Percentiles rank a stretch among this genome's conserved stretches.
Conservation (phyloP, 495 filamentous ascomycete species). For the Sphaerosporella brunnea region DNA sequence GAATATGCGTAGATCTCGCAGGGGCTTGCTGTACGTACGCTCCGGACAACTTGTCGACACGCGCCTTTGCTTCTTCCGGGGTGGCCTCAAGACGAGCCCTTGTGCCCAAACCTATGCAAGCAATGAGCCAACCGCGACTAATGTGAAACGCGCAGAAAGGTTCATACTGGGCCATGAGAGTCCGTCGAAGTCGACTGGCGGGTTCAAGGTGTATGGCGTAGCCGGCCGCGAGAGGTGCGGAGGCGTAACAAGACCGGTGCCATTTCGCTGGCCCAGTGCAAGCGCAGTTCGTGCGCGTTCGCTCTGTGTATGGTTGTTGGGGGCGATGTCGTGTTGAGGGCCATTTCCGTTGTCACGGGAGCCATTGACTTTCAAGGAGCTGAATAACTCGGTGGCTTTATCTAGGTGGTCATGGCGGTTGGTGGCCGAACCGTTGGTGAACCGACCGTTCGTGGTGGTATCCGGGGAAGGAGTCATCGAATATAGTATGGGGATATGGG, state of each 20-base stretch:
- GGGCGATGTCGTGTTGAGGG: slow-evolving; percentile 19
- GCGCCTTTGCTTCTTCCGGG: slow-evolving; percentile 48
- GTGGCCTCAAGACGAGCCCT: slow-evolving; percentile 63
- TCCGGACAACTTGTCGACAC: slow-evolving; percentile 60
- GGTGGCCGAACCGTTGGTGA: too few relatives aligned
- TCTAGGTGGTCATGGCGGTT: too few relatives aligned
- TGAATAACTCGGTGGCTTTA: slow-evolving; percentile 17
- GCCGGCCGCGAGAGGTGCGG: slow-evolving; percentile 15
- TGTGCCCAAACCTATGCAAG: slow-evolving; percentile 48
- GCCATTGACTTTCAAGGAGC: slow-evolving; percentile 10
- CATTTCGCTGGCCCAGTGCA: slow-evolving; percentile 9
- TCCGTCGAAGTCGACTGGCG: slow-evolving; percentile 59
- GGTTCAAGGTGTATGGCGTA: slow-evolving; percentile 29
- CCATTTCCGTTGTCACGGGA: slow-evolving; percentile 5
- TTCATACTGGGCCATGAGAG: slow-evolving; percentile 49
- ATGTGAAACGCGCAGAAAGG: slow-evolving; percentile 1
- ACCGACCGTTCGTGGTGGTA: too few relatives aligned
- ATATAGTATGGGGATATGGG: too few relatives aligned
- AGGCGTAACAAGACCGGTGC: slow-evolving; percentile 7
- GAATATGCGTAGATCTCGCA: too few relatives aligned
- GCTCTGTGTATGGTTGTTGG: slow-evolving; percentile 9
- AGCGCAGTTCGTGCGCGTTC: slow-evolving; percentile 10
- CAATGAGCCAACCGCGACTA: not conserved
- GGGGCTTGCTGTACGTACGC: too few relatives aligned
- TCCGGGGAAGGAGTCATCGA: too few relatives aligned